Evolutionary conservation across 2,329 filamentous ascomycete species (phyloP), one percentile per base, ranked within the genome.

Genomic region (Colletotrichum endophyticum): DNA sequence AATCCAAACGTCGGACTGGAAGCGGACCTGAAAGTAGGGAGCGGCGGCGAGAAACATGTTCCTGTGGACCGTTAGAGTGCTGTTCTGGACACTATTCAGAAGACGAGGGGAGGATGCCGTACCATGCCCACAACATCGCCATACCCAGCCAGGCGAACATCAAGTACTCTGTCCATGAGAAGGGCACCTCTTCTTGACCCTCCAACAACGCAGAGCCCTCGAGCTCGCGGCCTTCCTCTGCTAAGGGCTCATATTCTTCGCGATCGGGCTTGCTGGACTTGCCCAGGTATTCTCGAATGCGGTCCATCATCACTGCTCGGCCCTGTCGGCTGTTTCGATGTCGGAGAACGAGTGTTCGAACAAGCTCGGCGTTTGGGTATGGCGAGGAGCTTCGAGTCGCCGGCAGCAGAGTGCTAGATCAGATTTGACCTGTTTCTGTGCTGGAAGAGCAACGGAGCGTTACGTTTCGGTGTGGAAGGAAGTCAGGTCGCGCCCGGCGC

Each of bases 91-190:
- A 22, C 11, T 25, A 4, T 53, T 13, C 12, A 12, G 32, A 5
- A 32, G 19, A 72, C 36, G 25, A 28, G 30, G 32, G 28, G 74
- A 25, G 11, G 30, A 7, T 64, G 66, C 81, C 91, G 80, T 91
- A 98, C 96, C 96, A 99, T 72, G 96, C 96, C 96, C 96, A 99
- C 61, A 99, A 90, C 97, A 99, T 99, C 69, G 96, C 95, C 73
- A 98, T 90, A 67, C 97, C 97, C 30, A 99, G 88, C 67, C 98
- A 87, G 72, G 94, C 88, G 85, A 99, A 99, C 82, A 98, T 93
- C 80, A 86, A 87, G 85, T 99, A 99, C 84, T 98, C 95, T 44
- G 95, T 82, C 92, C 94, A 96, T 78, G 95, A 98, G 86, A 98
- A 98, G 22, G 89, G 88, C 39, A 86, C 81, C 44, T 87, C 86